phyloP scores from a whole-genome alignment of 23 red algal genomes.

The Gracilariopsis chorda region DNA sequence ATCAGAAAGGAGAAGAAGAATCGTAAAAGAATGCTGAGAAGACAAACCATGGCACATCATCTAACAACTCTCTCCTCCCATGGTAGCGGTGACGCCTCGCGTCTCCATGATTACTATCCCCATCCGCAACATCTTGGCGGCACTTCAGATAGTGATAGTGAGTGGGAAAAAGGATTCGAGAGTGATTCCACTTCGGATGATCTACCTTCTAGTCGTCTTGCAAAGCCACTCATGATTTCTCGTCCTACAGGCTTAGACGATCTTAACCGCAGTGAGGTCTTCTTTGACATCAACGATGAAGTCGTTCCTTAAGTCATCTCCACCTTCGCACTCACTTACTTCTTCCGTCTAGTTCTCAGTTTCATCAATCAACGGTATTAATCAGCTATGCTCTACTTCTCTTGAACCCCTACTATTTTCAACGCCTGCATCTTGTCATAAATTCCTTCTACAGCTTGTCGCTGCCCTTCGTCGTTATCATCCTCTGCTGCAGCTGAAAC shows the following conservation, averaged over 20 bases:
- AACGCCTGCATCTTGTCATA: too few relatives aligned
- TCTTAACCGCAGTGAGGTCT: slow-evolving; percentile 19
- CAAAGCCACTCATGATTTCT: slow-evolving; percentile 36
- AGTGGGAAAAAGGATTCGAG: slow-evolving; percentile 56
- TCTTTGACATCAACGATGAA: slow-evolving; percentile 16
- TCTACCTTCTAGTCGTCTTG: slow-evolving; percentile 33
- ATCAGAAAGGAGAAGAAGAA: slow-evolving; percentile 54
- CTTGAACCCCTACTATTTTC: too few relatives aligned
- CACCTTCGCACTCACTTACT: too few relatives aligned
- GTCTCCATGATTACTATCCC: neutral
- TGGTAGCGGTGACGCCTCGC: neutral
- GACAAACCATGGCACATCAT: neutral
- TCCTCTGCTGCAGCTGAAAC: too few relatives aligned
- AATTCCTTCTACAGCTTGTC: too few relatives aligned
- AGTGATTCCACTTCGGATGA: slow-evolving; percentile 65
- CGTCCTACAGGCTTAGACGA: neutral
- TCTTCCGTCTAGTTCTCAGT: too few relatives aligned
- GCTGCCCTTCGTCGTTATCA: too few relatives aligned
- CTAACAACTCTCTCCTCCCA: neutral
- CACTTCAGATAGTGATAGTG: slow-evolving; percentile 21
- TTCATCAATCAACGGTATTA: too few relatives aligned
- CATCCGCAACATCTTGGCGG: neutral
- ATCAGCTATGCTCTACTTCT: too few relatives aligned
- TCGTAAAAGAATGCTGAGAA: slow-evolving; percentile 19
- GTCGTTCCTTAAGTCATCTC: neutral